Conservation (phyloP, 305 asterid species). For the Fraxinus sp. region DNA sequence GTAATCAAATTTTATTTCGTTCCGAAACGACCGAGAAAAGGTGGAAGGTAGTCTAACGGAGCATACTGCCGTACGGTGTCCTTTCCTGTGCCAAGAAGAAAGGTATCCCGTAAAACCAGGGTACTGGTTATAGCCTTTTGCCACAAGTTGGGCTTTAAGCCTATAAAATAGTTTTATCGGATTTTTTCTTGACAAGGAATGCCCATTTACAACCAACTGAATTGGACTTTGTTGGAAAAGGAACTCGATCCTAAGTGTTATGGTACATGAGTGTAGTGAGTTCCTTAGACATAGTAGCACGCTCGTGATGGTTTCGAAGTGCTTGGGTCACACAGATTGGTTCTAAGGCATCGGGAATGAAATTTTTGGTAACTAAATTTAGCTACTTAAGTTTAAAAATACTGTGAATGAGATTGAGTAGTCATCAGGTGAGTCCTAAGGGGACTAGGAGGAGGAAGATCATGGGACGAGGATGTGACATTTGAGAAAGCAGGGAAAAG, state of each 20-base stretch:
- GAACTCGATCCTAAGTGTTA: neutral
- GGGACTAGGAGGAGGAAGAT: neutral
- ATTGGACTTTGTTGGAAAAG: neutral
- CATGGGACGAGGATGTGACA: neutral
- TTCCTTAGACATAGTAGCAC: neutral
- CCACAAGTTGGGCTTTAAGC: neutral
- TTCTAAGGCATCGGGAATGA: neutral
- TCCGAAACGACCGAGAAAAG: too few species aligned
- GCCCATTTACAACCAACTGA: neutral
- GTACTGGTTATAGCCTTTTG: neutral
- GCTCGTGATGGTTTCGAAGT: neutral
- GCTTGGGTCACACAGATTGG: neutral
- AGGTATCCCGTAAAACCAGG: too few species aligned
- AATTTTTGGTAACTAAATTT: neutral
- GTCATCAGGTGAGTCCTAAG: neutral
- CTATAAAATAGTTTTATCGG: neutral
- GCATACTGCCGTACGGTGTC: too few species aligned
- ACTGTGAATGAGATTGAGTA: neutral
- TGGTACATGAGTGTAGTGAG: neutral
- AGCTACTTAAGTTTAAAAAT: neutral
- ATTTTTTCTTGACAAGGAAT: neutral
- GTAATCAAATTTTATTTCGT: too few species aligned
- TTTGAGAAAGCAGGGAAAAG: neutral
- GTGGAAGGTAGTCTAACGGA: too few species aligned
- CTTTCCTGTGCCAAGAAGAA: too few species aligned